Base-by-base conservation (phyloP, 1,284 basidiomycete species). In the Ustilago vetiveriae region DNA sequence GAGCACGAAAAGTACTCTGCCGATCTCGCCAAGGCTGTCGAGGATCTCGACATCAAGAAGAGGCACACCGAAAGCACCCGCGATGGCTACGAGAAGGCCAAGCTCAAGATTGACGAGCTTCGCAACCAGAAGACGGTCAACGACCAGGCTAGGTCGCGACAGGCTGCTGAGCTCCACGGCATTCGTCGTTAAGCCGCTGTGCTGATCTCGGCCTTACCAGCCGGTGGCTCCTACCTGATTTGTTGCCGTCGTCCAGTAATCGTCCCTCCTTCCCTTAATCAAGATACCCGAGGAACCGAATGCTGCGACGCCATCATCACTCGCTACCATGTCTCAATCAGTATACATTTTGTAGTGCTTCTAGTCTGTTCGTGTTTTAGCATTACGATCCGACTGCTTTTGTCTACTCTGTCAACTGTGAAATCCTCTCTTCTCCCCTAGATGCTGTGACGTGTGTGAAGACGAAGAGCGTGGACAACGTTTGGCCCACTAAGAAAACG, bases 1-100 rank as follows among this genome's bases (percentile, higher is more conserved):
- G 64, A 64, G 38, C 53, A 76, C 44, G 72, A 78, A 24, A 76
- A 78, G 72, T 42, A 56, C 26, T 54, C 62, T 17, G 69, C 74
- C 23, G 72, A 67, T 3, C 60, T 78, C 6, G 41, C 66, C 35
- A 78, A 78, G 53, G 72, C 75, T 13, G 42, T 63, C 13, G 72
- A 78, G 51, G 72, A 78, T 19, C 56, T 76, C n/a, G 72, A 78
- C 33, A 76, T 78, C 62, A 78, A 78, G 68, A 76, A 76, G 71
- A 40, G 48, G 37, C 75, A 78, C 67, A 76, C 72, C 26, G 46
- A 57, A 46, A 54, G 51, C 23, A 78, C 74, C 17, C 32, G 48
- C 9, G 49, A 55, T 13, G 55, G 59, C 16, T 76, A 69, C 58
- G 75, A 78, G 38, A 60, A 49, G 19, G 40, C 63, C 58, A 78